Base-by-base conservation (phyloP, 257 asterid genomes). In the Coffea eugenioides region DNA sequence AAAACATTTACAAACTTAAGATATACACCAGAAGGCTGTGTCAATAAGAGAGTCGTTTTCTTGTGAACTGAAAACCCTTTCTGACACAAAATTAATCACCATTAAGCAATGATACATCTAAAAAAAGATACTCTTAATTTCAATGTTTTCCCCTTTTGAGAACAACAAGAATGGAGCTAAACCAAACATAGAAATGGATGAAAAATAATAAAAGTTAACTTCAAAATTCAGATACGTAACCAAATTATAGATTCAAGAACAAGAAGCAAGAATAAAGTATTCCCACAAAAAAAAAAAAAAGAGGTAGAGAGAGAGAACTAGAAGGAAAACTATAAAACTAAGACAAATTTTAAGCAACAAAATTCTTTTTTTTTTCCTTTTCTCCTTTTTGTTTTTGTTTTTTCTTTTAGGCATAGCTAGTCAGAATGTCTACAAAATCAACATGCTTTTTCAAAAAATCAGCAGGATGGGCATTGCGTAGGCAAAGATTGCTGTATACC, bases 391-490 rank as follows among this genome's bases (percentile, higher is more conserved):
- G 16, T 21, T 18, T 3, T 57, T 59, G 3, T 59, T 0, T 23
- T 21, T 61, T 8, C 9, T n/a, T 61, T 21, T 21, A 13, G 67
- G n/a, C 54, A 5, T 39, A 20, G 31, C 31, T 31, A 31, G 73
- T 18, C 31, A 69, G 73, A 41, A 69, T 69, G 74, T 20, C 16
- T 41, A 34, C 74, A 71, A 71, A 54, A 54, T 39, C 59, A 71
- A 46, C 57, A 25, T 45, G 18, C 9, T 3, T 15, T 34, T 5
- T 69, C 45, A 9, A 70, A 71, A 48, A 46, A 46, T 69, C 6
- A 61, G 51, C 49, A 67, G 67, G 67, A 77, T 81, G 84, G 84
- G 81, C 81, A 67, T 81, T 54, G 27, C 78, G 78, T 81, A 46
- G 80, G 74, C 77, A 79, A 67, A 49, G 48, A 56, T 34, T 79